Evolutionary conservation across 78 protist species (phyloP).

Genomic region (Cavenderia fasciculata): DNA sequence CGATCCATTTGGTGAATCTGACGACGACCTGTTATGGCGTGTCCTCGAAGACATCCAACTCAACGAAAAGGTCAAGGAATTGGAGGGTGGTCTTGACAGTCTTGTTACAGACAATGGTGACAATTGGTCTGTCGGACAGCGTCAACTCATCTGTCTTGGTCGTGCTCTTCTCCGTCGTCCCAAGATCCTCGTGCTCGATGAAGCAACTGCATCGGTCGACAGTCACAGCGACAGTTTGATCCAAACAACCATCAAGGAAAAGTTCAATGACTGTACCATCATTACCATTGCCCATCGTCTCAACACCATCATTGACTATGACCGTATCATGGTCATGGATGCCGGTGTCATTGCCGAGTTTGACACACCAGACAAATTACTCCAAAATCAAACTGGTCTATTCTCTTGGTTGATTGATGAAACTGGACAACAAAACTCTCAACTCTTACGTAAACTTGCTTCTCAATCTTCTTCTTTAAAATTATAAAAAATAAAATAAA

Average conservation of each 20-base stretch:
- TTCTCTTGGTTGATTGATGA: constrained; percentile 44
- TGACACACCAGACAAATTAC: constrained; percentile 41
- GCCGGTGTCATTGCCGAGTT: constrained; percentile 64
- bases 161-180: constrained; percentile 92
- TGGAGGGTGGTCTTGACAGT: constrained; percentile 33
- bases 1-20: constrained; percentile 62
- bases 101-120: constrained; percentile 75
- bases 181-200: constrained; percentile 91
- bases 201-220: constrained; percentile 97
- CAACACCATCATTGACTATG: constrained; percentile 89
- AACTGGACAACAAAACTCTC: constrained; percentile 30
- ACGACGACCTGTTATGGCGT: constrained; percentile 69
- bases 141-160: constrained; percentile 96
- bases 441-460: constrained; percentile 25
- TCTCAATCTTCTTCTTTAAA: too few relatives aligned
- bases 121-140: constrained; percentile 88
- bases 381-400: constrained; percentile 25
- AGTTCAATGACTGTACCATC: constrained; percentile 84
- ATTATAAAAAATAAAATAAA: too few relatives aligned
- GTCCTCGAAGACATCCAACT: constrained; percentile 73
- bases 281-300: constrained; percentile 96
- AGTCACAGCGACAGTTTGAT: constrained; percentile 86
- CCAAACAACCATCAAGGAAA: constrained; percentile 69
- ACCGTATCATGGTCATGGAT: constrained; percentile 84
- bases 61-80: background rate